Percentiles rank a stretch among this genome's conserved stretches.
phyloP scores from a whole-genome alignment of 306 rosid genomes.

The Myrica gale region DNA sequence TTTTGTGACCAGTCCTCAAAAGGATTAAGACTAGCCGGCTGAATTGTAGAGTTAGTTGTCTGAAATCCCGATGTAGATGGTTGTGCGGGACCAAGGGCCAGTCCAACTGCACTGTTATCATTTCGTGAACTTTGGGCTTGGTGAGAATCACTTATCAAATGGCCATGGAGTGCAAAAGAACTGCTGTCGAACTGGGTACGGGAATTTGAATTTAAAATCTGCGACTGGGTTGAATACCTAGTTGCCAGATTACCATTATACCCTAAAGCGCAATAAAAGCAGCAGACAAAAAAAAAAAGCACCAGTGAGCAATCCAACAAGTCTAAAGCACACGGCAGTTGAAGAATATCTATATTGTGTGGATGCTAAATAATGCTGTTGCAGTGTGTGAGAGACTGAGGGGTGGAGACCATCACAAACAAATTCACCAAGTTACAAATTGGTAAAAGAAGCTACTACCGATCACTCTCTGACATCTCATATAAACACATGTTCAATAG shows the following conservation, averaged over 20 bases:
- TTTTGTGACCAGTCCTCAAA: conserved; percentile 83
- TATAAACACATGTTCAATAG: neutral
- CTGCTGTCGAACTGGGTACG: conserved; percentile 54
- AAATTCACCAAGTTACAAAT: neutral
- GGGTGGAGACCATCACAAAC: neutral
- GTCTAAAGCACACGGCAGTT: neutral
- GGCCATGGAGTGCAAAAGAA: conserved; percentile 54
- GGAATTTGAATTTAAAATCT: conserved; percentile 52
- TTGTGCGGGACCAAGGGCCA: conserved; percentile 89
- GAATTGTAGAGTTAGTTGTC: conserved; percentile 48
- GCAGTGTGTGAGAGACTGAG: neutral
- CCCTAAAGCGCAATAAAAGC: conserved; percentile 39
- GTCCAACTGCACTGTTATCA: conserved; percentile 56
- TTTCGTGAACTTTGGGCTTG: conserved; percentile 45
- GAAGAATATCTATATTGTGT: conserved; percentile 7
- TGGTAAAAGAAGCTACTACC: neutral
- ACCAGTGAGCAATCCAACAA: conserved; percentile 3
- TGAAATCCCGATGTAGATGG: conserved; percentile 68
- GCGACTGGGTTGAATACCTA: conserved; percentile 55
- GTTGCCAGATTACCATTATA: conserved; percentile 49
- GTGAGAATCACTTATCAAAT: conserved; percentile 52
- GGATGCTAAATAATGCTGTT: neutral
- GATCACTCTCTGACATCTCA: neutral
- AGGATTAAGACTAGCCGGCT: conserved; percentile 55
- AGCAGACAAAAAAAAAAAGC: conserved; percentile 7